Evolutionary conservation across 345 rosid species (phyloP), one percentile per base, ranked within the genome.

Genomic region (Hibiscus mutabilis): DNA sequence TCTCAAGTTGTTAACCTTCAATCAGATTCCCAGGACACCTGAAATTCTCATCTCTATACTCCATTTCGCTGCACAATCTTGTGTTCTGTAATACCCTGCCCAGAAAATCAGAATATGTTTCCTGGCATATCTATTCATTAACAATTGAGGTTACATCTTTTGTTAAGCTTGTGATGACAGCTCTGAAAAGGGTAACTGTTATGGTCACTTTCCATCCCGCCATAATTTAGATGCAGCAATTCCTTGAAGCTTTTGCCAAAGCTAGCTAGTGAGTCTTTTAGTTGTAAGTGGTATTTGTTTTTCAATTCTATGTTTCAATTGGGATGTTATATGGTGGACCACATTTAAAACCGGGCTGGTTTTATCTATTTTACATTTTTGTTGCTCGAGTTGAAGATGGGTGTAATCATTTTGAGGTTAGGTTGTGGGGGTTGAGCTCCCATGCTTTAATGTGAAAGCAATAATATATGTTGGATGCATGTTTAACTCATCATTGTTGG

Each of bases 1-100:
- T 87, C 97, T 35, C 97, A 89, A 58, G 73, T 95, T 47, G 75
- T 89, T 76, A 95, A 92, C 77, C 82, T 90, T 70, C 96, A 83
- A 76, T 61, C 92, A 9, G 97, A 88, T 60, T 68, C 78, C 56
- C 21, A 51, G 19, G 56, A 51, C 59, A 70, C 82, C 42, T 79
- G 83, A 82, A 73, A 66, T 44, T 69, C 69, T 79, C 60, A 58
- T 12, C 27, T 55, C 68, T 40, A 65, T 9, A 21, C 55, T 56
- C 57, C 42, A 71, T 70, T 40, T 3, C 15, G 31, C 53, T 4
- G 5, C 58, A 18, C 25, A 11, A 55, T 33, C 37, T 33, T 33
- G 37, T 33, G 37, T 33, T 33, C 37, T 33, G 37, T 33, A 33
- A 6, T 33, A 33, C 37, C 37, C 37, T 33, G 7, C 37, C 37